Evolutionary conservation across 1,139 yeast genomes (phyloP).

Genomic region (Ogataea hybrid): DNA sequence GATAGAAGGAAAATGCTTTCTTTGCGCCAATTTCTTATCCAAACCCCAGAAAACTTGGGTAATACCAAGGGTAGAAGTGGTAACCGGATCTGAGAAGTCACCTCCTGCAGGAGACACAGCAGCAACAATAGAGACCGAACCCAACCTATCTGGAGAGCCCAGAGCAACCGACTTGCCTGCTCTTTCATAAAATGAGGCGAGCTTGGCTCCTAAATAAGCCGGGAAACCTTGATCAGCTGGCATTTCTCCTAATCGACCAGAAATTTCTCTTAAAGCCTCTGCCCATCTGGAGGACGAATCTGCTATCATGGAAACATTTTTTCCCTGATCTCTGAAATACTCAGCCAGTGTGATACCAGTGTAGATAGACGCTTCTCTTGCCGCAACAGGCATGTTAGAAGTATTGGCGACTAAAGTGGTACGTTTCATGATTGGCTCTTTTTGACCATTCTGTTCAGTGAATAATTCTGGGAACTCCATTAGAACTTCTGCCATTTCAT

Average conservation of each 20-base stretch:
- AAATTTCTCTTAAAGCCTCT: constrained; percentile 98
- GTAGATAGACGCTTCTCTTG: constrained; percentile 98
- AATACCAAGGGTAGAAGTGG: constrained; percentile 96
- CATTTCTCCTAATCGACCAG: constrained; percentile 99
- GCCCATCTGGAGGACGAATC: constrained; percentile 99
- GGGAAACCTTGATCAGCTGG: constrained; percentile 99
- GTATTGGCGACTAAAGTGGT: constrained; percentile 98
- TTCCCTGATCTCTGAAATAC: constrained; percentile 99
- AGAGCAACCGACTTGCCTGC: constrained; percentile 96
- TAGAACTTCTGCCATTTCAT: constrained; percentile 98
- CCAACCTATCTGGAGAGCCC: constrained; percentile 95
- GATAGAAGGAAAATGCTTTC: constrained; percentile 99
- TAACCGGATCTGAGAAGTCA: constrained; percentile 99
- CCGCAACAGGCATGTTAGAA: constrained; percentile 99
- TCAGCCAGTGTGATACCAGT: constrained; percentile 99
- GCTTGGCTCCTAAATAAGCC: constrained; percentile 97
- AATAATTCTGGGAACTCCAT: constrained; percentile 99
- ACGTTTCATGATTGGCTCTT: constrained; percentile 99
- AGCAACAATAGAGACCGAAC: constrained; percentile 98
- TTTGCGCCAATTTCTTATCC: constrained; percentile 97
- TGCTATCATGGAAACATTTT: constrained; percentile 98
- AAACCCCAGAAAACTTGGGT: constrained; percentile 99
- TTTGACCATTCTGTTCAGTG: constrained; percentile 87
- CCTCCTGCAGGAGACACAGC: constrained; percentile 99
- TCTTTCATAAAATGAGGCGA: constrained; percentile 98